Percentiles rank a stretch among this genome's conserved stretches.
Conservation (phyloP, 768 basidiomycete species). For the Termitomyces bulborhizus region DNA sequence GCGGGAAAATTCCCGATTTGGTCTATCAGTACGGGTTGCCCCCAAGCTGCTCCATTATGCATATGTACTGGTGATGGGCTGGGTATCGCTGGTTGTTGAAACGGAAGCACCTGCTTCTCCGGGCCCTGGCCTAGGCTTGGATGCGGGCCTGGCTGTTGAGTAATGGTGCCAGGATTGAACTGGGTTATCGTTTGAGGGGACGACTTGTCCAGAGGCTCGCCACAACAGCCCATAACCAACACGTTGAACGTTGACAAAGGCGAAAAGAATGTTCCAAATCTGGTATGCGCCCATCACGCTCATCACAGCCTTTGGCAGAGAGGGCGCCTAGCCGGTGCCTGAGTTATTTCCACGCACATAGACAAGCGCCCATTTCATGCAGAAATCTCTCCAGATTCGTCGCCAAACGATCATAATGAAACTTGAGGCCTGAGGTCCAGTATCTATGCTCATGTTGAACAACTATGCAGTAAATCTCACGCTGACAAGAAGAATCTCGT, state of each 20-base stretch:
- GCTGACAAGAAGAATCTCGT: no score
- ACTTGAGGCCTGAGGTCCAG: no score
- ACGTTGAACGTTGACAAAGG: slow-evolving; percentile 6
- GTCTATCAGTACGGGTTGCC: slow-evolving; percentile 27
- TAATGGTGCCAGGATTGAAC: slow-evolving; percentile 26
- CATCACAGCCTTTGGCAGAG: slow-evolving; percentile 7
- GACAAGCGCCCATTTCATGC: not conserved
- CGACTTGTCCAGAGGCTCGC: slow-evolving; percentile 31
- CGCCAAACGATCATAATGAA: no score
- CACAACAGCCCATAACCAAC: slow-evolving; percentile 62
- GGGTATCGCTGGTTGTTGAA: slow-evolving; percentile 36
- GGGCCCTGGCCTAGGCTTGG: slow-evolving; percentile 18
- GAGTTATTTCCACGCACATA: slow-evolving; percentile 15
- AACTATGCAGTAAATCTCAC: no score
- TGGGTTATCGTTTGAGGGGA: slow-evolving; percentile 24
- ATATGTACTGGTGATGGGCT: slow-evolving; percentile 17
- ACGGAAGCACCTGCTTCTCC: slow-evolving; percentile 38
- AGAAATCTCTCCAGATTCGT: not conserved
- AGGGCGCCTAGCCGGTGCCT: slow-evolving; percentile 15
- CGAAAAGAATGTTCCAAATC: not conserved
- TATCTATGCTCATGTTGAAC: no score
- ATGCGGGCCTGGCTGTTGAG: slow-evolving; percentile 47
- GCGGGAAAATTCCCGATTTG: slow-evolving; percentile 23
- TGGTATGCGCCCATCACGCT: not conserved
- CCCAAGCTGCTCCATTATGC: slow-evolving; percentile 22